Base-by-base conservation (phyloP, 257 asterid species). In the Solanum pimpinellifolium region DNA sequence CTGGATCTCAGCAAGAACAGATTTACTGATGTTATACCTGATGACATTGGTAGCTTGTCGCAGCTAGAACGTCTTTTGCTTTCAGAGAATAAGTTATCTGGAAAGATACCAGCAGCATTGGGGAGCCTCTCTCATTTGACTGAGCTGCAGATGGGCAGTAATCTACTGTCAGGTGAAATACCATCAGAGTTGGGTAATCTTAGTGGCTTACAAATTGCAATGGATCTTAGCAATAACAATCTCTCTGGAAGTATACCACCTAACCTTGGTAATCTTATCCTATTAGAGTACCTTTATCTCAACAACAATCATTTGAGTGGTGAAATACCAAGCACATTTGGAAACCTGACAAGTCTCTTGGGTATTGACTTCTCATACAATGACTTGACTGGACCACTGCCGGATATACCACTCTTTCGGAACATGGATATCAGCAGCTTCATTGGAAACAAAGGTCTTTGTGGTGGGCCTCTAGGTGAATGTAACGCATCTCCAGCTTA, bases 71-170 rank as follows among this genome's bases (percentile, higher is more conserved):
- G 87, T 23, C 96, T 96, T 3, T 94, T 93, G 60, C 86, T 96
- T 49, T 96, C 99, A 1, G 93, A 93, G 59, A 96, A 96, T 84
- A 88, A 83, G 91, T 88, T 96, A 41, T 92, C 97, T 4, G 97
- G 99, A 49, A 85, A 82, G 31, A 94, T 96, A 70, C 99, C 99
- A 9, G 91, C 90, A 39, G 98, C 93, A 76, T 70, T 96, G 82
- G 99, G 98, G 27, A 92, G 93, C 25, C 93, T 96, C n/a, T 91
- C 98, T 44, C 99, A 91, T 88, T 88, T 96, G 92, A 96, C 95
- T 11, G 99, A 95, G 85, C 93, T 96, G 86, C 99, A 94, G 87
- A 95, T 96, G 96, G 99, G 98, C 56, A 96, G 95, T 20, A 96
- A 96, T 75, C 86, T 83, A 13, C 87, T 96, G 44, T 93, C 97